Base-by-base conservation (phyloP, 2,329 filamentous ascomycete genomes). In the Aaosphaeria arxii region DNA sequence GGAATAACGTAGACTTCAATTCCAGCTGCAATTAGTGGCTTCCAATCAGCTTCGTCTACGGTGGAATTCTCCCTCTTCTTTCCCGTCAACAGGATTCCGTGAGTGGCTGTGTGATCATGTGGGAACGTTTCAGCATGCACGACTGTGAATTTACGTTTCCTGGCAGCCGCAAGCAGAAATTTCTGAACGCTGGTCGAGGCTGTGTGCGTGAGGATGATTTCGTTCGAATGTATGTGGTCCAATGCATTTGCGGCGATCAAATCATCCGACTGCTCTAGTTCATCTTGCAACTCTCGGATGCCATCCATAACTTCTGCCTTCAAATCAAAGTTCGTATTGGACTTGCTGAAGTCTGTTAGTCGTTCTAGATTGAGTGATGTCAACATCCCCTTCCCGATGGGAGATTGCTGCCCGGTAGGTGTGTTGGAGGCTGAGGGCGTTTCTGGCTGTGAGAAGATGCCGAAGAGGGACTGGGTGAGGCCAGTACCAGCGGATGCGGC, bases 281-380 rank as follows among this genome's bases (percentile, higher is more conserved):
- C 94, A 64, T 99, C 94, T 70, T 95, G 88, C 51, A 99, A 91
- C 69, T 99, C 94, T 61, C 90, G 86, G 61, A 99, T 96, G 39
- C 91, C 94, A 60, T 94, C 89, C 56, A 96, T 86, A 29, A 97
- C 87, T 71, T 97, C 94, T 11, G 89, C 89, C 51, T 91, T 88
- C 49, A 97, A 77, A 53, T 95, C 87, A 51, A 88, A 81, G 35
- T 55, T 46, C 76, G 70, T 61, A 67, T 58, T 53, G 43, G 56
- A 62, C 49, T 54, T 61, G 55, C 69, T 68, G 9, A 77, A 71
- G 29, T 68, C 66, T 17, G 58, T 45, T 58, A 72, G 55, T 64
- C 75, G 61, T 47, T 70, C 65, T 13, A 71, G 54, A 42, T 69
- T 69, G 11, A 63, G 54, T 6, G 67, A 54, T 30, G 66, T 64